Conservation (phyloP, 768 basidiomycete genomes). For the Trametes meyenii region DNA sequence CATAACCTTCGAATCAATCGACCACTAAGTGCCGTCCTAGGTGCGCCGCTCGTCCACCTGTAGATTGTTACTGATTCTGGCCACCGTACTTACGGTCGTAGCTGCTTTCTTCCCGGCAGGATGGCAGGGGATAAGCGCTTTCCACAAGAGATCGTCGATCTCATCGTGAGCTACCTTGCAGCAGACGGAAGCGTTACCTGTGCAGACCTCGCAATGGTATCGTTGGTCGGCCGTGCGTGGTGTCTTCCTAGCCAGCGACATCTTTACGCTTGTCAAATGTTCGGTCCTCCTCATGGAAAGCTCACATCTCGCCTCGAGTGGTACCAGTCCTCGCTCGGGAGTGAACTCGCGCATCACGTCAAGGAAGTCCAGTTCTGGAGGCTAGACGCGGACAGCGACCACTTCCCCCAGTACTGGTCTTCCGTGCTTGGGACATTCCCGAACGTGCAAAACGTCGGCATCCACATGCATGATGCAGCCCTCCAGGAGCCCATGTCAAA, state of each 20-base stretch:
- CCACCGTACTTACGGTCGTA: too few relatives aligned
- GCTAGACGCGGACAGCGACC: not conserved
- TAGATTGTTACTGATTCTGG: too few relatives aligned
- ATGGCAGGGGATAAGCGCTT: not conserved
- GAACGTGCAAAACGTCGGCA: not conserved
- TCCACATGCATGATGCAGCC: not conserved
- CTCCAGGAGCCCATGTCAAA: not conserved
- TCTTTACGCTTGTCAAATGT: not conserved
- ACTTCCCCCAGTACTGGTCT: not conserved
- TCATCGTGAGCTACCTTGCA: not conserved
- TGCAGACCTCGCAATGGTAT: not conserved
- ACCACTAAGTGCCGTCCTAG: too few relatives aligned
- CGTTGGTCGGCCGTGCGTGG: conserved; percentile 1
- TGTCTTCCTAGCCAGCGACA: not conserved
- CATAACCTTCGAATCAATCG: too few relatives aligned
- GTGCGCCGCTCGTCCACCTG: too few relatives aligned
- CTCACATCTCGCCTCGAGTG: not conserved
- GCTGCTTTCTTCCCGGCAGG: too few relatives aligned
- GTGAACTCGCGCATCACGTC: not conserved
- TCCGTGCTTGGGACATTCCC: not conserved
- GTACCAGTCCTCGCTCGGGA: not conserved
- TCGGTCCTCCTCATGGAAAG: not conserved
- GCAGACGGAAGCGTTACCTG: not conserved
- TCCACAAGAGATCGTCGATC: not conserved
- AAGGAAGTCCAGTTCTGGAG: conserved; percentile 2